These are phyloP conservation scores for Barnettozyma salicaria DNA, from an alignment of 805 yeast species.

Conservation along the genomic window DNA sequence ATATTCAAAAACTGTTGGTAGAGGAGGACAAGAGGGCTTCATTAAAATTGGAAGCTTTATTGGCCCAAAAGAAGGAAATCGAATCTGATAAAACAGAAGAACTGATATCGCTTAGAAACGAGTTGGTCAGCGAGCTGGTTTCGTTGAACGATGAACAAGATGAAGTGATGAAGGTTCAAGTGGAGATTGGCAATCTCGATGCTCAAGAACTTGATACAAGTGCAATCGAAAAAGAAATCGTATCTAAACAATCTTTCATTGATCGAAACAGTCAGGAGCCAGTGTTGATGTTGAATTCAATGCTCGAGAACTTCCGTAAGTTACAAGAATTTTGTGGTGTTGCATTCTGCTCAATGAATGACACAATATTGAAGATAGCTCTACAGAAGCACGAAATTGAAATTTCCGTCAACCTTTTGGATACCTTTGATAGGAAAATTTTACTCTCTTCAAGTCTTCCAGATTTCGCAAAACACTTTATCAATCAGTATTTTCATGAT, in stretches of 20 bases:
- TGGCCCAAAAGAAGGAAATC: constrained; percentile 6
- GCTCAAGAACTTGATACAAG: constrained; percentile 15
- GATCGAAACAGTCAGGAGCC: constrained; percentile 22
- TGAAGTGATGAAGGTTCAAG: constrained; percentile 2
- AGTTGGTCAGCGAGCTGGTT: constrained; percentile 11
- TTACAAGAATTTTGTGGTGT: constrained; percentile 16
- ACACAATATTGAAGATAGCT: constrained; percentile 5
- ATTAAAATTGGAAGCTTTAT: constrained; percentile 1
- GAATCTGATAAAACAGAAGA: constrained; percentile 18
- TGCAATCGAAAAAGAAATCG: constrained; percentile 17
- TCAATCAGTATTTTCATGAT: constrained; percentile 9
- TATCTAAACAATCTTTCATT: constrained; percentile 9
- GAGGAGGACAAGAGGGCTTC: constrained; percentile 1
- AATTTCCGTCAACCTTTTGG: constrained; percentile 11
- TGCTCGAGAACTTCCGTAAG: constrained; percentile 9
- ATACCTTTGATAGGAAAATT: constrained; percentile 3
- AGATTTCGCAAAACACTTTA: constrained; percentile 6
- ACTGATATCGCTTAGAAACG: constrained; percentile 9
- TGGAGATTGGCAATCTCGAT: constrained; percentile 10
- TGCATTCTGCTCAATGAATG: constrained; percentile 11
- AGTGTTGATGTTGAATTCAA: constrained; percentile 9
- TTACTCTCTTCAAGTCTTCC: constrained; percentile 9
- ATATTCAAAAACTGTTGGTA: constrained; percentile 4
- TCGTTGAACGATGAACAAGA: constrained; percentile 6
- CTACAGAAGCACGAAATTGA: constrained; percentile 9